Conservation (phyloP, 164 flowering plant species). For the Nymphaea thermarum region DNA sequence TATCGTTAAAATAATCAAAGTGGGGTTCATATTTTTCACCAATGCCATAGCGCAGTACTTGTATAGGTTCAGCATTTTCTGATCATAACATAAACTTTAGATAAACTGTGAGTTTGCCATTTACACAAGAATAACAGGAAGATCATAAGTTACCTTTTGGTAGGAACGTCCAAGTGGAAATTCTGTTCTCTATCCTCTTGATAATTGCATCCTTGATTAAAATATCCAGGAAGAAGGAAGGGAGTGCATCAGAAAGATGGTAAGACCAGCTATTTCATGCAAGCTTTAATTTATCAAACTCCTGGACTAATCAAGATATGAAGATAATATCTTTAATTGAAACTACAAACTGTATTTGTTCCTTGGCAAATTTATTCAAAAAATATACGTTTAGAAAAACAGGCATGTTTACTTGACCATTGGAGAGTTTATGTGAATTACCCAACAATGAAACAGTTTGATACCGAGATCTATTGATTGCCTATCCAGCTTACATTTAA, state of each 20-base stretch:
- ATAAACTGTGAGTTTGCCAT: not conserved
- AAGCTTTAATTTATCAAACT: too few relatives aligned
- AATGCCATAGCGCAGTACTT: conserved; percentile 79
- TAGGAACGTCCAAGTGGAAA: conserved; percentile 75
- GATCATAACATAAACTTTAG: conserved; percentile 8
- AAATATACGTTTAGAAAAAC: too few relatives aligned
- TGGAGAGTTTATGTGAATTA: too few relatives aligned
- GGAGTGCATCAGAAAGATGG: not conserved
- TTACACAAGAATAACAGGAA: not conserved
- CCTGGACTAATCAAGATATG: too few relatives aligned
- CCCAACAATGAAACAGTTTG: not conserved
- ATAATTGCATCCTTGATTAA: conserved; percentile 43
- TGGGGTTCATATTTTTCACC: conserved; percentile 93
- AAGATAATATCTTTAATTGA: too few relatives aligned
- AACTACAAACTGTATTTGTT: too few relatives aligned
- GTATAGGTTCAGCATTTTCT: conserved; percentile 95
- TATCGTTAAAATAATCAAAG: conserved; percentile 76
- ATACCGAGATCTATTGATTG: not conserved
- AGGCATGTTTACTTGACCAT: too few relatives aligned
- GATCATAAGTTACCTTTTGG: conserved; percentile 40
- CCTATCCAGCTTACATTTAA: too few relatives aligned
- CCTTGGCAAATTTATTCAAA: too few relatives aligned
- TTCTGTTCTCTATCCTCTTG: conserved; percentile 45
- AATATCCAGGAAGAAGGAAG: not conserved
- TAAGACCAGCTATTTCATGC: too few relatives aligned